These are phyloP conservation scores for Trichosporon sp. DNA, from an alignment of 1,284 basidiomycete species.

Conservation along the genomic window DNA sequence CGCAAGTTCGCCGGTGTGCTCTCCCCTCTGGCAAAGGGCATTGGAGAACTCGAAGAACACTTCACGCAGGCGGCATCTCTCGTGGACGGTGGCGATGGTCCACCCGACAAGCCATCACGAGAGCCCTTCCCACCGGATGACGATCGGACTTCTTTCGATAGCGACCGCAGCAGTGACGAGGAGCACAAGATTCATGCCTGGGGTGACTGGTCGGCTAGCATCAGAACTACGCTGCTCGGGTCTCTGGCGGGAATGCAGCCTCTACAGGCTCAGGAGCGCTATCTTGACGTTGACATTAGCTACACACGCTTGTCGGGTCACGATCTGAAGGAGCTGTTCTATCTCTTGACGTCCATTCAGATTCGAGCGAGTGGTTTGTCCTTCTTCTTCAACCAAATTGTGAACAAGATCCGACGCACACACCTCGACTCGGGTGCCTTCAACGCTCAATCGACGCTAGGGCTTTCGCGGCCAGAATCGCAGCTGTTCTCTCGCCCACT, in stretches of 20 bases:
- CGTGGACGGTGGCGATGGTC: background rate
- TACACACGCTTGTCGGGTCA: conserved; percentile 38
- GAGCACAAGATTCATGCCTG: conserved; percentile 28
- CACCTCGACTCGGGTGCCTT: conserved; percentile 44
- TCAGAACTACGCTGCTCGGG: conserved; percentile 30
- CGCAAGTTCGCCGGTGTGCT: conserved; percentile 35
- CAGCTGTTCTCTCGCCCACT: background rate
- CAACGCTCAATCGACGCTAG: conserved; percentile 8
- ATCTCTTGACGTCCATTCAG: conserved; percentile 35
- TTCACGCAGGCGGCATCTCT: conserved; percentile 20
- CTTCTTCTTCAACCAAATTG: conserved; percentile 47
- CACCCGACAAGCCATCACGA: background rate
- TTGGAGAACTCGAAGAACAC: conserved; percentile 31
- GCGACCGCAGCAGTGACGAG: background rate
- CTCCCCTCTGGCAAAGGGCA: conserved; percentile 26
- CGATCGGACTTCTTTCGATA: conserved; percentile 3
- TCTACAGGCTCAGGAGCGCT: conserved; percentile 37
- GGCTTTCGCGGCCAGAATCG: background rate
- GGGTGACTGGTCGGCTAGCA: conserved; percentile 30
- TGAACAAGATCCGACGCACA: conserved; percentile 36
- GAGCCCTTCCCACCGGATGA: background rate
- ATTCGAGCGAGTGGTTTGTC: conserved; percentile 42
- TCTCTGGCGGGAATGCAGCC: conserved; percentile 38
- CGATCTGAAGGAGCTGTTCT: conserved; percentile 39
- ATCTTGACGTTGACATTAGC: conserved; percentile 42